Evolutionary conservation across 371 early-diverging fungal species (phyloP), one percentile per base, ranked within the genome.

Genomic region (Coemansia sp.): DNA sequence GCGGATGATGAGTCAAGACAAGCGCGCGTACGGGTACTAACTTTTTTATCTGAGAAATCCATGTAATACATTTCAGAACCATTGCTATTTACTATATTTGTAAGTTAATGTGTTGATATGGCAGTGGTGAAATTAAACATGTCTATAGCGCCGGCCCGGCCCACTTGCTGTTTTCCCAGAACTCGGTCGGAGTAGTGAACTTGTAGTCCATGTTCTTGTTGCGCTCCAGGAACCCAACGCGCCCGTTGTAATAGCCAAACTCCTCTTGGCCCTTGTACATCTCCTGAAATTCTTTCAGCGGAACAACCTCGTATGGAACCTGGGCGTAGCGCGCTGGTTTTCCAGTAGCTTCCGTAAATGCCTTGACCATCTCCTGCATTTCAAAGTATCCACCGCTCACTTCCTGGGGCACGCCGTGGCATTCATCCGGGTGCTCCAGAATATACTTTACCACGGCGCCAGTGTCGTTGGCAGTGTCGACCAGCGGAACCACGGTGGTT

Each of bases 341-440:
- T 2, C 72, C 72, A 18, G 72, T 71, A 2, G 39, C 63, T 8
- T 66, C 55, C 9, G 62, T 55, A 14, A 66, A 71, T 2, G 67
- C 66, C 31, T 62, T 54, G 3, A 36, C 55, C 52, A 71, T 58
- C 8, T 71, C 58, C 40, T 71, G 67, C n/a, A 50, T 52, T 33
- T 61, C 56, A 39, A 62, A 71, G 36, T 51, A 56, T 6, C 72
- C 72, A 1, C 60, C 60, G 36, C 62, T 59, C 11, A 62, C 60
- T 11, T 60, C 65, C 9, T 55, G 2, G 11, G 63, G 1, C 58
- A 62, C 18, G 9, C 37, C 2, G 0, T 4, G 37, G 9, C 37
- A 37, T 1, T 37, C 9, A 1, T 37, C 2, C 0, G 55, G 62
- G 18, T 66, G 18, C n/a, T 62, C 63, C 38, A 71, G 39, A n/a